Evolutionary conservation across 164 flowering plant species (phyloP).

Genomic region (Saururus chinensis): DNA sequence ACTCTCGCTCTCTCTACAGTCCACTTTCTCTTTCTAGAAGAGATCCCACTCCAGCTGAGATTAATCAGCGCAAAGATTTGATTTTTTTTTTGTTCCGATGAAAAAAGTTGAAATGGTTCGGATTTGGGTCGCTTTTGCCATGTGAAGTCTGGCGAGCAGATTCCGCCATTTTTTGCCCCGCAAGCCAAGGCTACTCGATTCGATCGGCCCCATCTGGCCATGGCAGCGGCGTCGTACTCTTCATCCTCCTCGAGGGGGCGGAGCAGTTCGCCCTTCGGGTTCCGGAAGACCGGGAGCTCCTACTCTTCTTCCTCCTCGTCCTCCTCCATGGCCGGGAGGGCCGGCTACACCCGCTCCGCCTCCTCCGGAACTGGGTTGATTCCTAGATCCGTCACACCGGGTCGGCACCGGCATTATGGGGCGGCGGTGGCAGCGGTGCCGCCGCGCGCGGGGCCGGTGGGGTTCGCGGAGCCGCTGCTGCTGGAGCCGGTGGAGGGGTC

Average conservation of each 20-base stretch:
- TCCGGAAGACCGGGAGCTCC: conserved; percentile 53
- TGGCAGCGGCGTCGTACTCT: conserved; percentile 24
- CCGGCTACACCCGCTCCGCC: conserved; percentile 51
- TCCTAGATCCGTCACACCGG: conserved; percentile 58
- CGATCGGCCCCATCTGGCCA: conserved; percentile 10
- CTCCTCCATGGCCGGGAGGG: conserved; percentile 51
- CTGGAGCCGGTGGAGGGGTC: conserved; percentile 44
- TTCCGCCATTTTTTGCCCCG: conserved; percentile 4
- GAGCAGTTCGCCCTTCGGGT: conserved; percentile 81
- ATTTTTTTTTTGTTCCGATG: no score
- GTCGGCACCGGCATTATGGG: conserved; percentile 33
- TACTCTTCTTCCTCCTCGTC: conserved; percentile 68
- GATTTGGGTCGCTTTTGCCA: not conserved
- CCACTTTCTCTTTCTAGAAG: no score
- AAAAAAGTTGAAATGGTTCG: no score
- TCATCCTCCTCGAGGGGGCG: conserved; percentile 62
- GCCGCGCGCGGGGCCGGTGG: conserved; percentile 14
- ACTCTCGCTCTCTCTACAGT: not conserved
- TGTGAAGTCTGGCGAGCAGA: conserved; percentile 1
- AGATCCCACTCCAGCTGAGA: no score
- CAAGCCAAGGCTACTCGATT: conserved; percentile 3
- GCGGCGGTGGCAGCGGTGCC: conserved; percentile 13
- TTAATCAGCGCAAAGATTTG: no score
- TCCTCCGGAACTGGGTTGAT: conserved; percentile 28
- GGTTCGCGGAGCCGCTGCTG: conserved; percentile 41